Percentiles rank a stretch among this genome's conserved stretches.
Evolutionary conservation across 179 eudicot genomes (phyloP).

Genomic region (Patellifolia procumbens): DNA sequence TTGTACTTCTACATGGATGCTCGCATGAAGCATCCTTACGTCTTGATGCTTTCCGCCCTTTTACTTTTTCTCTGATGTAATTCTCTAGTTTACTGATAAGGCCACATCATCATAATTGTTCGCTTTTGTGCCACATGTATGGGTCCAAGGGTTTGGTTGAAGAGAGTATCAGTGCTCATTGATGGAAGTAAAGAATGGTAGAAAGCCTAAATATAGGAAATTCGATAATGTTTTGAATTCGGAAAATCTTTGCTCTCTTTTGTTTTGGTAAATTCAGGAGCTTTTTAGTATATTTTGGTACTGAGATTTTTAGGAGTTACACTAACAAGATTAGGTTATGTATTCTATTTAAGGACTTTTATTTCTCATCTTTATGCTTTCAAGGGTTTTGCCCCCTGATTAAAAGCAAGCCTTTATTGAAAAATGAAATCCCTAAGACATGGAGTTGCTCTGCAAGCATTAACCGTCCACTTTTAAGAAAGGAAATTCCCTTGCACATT

Average conservation of each 20-base stretch:
- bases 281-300: neutral
- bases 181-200: neutral
- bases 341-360: neutral
- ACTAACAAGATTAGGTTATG: neutral
- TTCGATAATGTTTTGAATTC: too few species aligned
- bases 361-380: neutral
- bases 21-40: neutral
- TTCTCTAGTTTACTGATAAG: neutral
- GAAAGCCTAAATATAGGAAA: neutral
- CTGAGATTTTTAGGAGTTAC: neutral
- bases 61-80: neutral
- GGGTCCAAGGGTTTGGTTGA: neutral
- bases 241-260: neutral
- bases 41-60: neutral
- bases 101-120: neutral
- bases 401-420: too few species aligned
- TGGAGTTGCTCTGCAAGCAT: too few species aligned
- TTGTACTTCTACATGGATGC: neutral
- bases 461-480: too few species aligned
- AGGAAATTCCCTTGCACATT: too few species aligned
- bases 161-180: neutral
- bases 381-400: too few species aligned
- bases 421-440: too few species aligned
- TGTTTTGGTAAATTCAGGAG: neutral
- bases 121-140: neutral